Percentiles rank a stretch among this genome's conserved stretches.
Evolutionary conservation across 2,329 filamentous ascomycete genomes (phyloP).

Genomic region (Penicillium sp.): DNA sequence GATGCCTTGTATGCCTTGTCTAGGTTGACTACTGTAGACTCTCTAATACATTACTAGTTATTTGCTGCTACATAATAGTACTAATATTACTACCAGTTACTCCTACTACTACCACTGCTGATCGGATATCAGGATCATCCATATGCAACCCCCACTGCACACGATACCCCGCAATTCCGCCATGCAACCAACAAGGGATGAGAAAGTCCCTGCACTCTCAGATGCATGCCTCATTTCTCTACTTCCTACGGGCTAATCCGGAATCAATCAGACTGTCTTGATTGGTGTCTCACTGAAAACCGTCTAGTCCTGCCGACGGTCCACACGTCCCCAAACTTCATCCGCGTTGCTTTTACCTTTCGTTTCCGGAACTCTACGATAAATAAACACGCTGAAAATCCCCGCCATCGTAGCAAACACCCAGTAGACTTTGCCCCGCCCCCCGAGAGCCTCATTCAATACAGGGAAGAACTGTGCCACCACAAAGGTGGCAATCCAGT

Average conservation of each 20-base stretch:
- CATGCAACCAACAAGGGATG: not conserved
- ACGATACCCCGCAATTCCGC: conserved; percentile 5
- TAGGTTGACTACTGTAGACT: too few relatives aligned
- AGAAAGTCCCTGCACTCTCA: too few relatives aligned
- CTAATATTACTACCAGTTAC: too few relatives aligned
- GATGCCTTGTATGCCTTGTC: not conserved
- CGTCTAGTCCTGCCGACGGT: conserved; percentile 38
- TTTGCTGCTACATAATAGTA: too few relatives aligned
- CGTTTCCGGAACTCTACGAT: conserved; percentile 79
- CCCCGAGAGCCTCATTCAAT: conserved; percentile 75
- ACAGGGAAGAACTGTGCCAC: conserved; percentile 96
- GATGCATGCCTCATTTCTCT: too few relatives aligned
- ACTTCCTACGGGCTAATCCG: conserved; percentile 1
- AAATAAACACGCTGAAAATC: conserved; percentile 72
- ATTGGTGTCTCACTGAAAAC: not conserved
- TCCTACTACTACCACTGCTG: too few relatives aligned
- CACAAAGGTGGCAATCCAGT: conserved; percentile 87
- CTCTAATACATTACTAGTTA: too few relatives aligned
- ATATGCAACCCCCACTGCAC: not conserved
- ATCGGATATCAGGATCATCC: too few relatives aligned
- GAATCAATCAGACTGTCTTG: not conserved
- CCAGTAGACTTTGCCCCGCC: conserved; percentile 84
- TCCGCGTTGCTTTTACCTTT: conserved; percentile 81
- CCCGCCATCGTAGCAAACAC: conserved; percentile 80
- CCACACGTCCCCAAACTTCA: conserved; percentile 81